Evolutionary conservation across 148 eudicot species (phyloP), one percentile per base, ranked within the genome.

Genomic region (Nepenthes mirabilis): DNA sequence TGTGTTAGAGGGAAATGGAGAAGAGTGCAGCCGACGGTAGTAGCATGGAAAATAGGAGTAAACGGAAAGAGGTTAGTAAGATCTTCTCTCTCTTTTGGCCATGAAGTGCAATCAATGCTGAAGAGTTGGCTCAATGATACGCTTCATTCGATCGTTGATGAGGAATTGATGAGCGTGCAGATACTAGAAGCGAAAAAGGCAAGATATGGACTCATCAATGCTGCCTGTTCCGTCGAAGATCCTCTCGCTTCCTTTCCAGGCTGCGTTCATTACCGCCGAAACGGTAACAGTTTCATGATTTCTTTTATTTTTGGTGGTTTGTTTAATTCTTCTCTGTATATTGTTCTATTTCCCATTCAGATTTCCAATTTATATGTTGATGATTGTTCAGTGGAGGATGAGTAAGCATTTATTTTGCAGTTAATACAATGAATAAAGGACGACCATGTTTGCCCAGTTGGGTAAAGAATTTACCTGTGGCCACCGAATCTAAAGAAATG

Each of bases 171-270:
- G 45, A 40, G 45, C 45, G 45, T 40, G 45, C 45, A 91, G 95
- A 73, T 78, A 23, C 64, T 87, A 59, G 86, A 79, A 58, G 85
- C 73, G 78, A 91, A 85, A 81, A 85, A 78, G 69, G 61, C 68
- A 32, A 58, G 70, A 11, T 74, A 72, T 54, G 83, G 55, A 60
- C 60, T 79, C 9, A 66, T 88, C 52, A 83, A 75, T 76, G 68
- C 79, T 34, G 93, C 90, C 36, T 84, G 74, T 65, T 69, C 74
- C 33, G 37, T 72, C 14, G 73, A 69, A 58, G 93, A 91, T 47
- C 84, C 76, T 68, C 75, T 83, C 59, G 76, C 72, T 65, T 37
- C 59, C 40, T 84, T 87, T 57, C 83, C 89, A 0, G 59, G 70
- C 2, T 82, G 82, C 58, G 79, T 67, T 47, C 79, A 65, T 68